Conservation (phyloP, 2,329 filamentous ascomycete species). For the Ophiognomonia clavigignenti-juglandacearum region DNA sequence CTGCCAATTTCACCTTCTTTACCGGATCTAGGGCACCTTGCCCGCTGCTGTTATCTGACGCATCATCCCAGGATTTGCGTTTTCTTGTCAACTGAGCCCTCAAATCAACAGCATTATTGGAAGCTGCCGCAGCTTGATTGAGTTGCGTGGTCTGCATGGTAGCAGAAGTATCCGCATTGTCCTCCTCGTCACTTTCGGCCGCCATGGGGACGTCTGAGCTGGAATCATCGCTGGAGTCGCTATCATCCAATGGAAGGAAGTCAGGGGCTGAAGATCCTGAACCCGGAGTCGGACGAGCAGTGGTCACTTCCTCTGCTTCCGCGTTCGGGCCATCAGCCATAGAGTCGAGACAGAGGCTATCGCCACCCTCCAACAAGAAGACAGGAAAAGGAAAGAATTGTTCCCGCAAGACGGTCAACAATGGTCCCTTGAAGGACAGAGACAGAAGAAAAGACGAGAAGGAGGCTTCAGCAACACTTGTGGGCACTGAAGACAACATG, state of each 20-base stretch:
- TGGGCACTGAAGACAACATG: slow-evolving; percentile 10
- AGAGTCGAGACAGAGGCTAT: slow-evolving; percentile 8
- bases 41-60: slow-evolving; percentile 1
- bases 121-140: neutral
- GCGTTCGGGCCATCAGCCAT: slow-evolving; percentile 11
- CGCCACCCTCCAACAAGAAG: neutral
- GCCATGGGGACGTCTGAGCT: slow-evolving; percentile 31
- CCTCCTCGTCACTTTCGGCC: slow-evolving; percentile 27
- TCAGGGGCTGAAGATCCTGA: slow-evolving; percentile 14
- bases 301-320: slow-evolving; percentile 7
- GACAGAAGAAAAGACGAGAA: slow-evolving; percentile 5
- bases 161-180: slow-evolving; percentile 12
- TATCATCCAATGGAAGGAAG: slow-evolving; percentile 16
- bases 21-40: slow-evolving; percentile 2
- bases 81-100: slow-evolving; percentile 23
- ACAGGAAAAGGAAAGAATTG: slow-evolving; percentile 9
- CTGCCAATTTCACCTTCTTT: slow-evolving; percentile 26
- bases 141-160: neutral
- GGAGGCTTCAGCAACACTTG: slow-evolving; percentile 16
- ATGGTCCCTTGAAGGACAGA: slow-evolving; percentile 8
- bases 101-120: slow-evolving; percentile 10
- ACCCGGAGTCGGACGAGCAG: slow-evolving; percentile 10
- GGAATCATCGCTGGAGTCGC: slow-evolving; percentile 21
- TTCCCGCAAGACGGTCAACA: neutral
- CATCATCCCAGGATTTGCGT: slow-evolving; percentile 21